Conservation (phyloP, 2,329 filamentous ascomycete genomes). For the Alternaria ventricosa region DNA sequence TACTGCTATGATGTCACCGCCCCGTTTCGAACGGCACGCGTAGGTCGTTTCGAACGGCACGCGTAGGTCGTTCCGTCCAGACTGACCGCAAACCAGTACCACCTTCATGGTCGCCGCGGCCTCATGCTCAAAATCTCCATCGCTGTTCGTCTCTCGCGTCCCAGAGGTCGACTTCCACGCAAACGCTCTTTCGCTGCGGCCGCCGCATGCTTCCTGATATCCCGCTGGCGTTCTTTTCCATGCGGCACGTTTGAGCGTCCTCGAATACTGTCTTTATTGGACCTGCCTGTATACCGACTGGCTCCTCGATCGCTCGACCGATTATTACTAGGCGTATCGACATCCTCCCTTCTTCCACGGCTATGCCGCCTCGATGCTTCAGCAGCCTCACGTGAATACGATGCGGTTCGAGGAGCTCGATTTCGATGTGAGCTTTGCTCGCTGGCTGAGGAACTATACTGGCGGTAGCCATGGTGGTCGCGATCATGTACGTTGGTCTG, state of each 20-base stretch:
- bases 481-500: neutral
- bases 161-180: neutral
- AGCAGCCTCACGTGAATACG: neutral
- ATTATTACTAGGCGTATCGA: neutral
- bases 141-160: neutral
- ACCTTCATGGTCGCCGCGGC: neutral
- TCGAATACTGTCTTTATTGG: neutral
- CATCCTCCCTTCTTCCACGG: neutral
- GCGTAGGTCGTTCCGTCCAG: neutral
- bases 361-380: neutral
- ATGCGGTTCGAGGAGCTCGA: neutral
- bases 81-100: neutral
- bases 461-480: neutral
- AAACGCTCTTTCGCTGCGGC: neutral
- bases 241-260: neutral
- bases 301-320: neutral
- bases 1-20: neutral
- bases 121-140: neutral
- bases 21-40: neutral
- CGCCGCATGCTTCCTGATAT: neutral
- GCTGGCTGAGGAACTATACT: neutral
- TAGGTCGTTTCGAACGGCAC: neutral
- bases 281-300: too few species aligned
- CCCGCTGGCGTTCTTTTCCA: neutral
- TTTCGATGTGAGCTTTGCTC: neutral